Percentiles rank a stretch among this genome's conserved stretches.
phyloP scores from a whole-genome alignment of 805 yeast species.

The Yarrowia sp. region DNA sequence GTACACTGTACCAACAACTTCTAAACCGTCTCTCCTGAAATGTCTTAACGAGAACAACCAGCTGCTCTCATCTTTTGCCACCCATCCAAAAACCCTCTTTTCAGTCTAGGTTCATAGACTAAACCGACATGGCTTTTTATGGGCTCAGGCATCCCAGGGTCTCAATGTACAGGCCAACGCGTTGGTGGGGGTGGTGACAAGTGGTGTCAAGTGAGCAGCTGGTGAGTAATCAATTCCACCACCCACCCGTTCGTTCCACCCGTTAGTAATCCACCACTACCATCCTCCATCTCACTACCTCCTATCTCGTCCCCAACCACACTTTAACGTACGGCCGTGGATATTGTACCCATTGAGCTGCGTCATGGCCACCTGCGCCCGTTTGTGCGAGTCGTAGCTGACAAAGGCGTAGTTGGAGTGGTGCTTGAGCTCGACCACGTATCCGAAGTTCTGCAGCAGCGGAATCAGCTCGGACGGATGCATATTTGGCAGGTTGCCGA shows the following conservation, averaged over 20 bases:
- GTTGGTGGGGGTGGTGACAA: too few relatives aligned
- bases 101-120: too few relatives aligned
- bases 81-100: too few relatives aligned
- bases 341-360: constrained; percentile 61
- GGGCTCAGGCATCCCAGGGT: too few relatives aligned
- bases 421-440: constrained; percentile 72
- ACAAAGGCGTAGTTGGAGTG: constrained; percentile 88
- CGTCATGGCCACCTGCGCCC: constrained; percentile 84
- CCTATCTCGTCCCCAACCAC: constrained; percentile 76
- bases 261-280: not conserved
- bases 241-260: not conserved
- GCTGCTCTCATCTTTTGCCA: too few relatives aligned
- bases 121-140: too few relatives aligned
- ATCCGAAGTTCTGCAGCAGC: constrained; percentile 74
- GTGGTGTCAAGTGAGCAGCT: too few relatives aligned
- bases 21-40: too few relatives aligned
- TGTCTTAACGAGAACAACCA: too few relatives aligned
- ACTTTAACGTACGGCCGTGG: constrained; percentile 73
- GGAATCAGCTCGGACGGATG: constrained; percentile 72
- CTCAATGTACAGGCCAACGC: not conserved
- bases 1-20: too few relatives aligned
- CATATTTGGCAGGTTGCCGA: constrained; percentile 77
- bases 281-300: not conserved
- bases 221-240: too few relatives aligned
- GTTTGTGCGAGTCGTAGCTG: constrained; percentile 78